These are phyloP conservation scores for Nicotiana benthamiana DNA, from an alignment of 257 asterid species.

Conservation along the genomic window DNA sequence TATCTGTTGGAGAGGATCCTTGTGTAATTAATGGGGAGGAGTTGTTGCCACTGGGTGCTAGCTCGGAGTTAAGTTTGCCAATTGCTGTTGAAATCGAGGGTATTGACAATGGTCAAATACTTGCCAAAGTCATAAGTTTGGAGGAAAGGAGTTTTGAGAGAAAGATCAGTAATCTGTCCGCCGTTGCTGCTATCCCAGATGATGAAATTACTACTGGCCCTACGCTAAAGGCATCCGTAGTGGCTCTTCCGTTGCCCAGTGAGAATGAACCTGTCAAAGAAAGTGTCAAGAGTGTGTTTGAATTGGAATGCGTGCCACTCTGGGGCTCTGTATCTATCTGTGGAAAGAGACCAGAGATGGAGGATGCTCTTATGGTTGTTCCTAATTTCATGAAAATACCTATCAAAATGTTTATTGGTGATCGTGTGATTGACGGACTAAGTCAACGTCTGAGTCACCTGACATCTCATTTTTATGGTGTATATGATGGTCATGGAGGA, in stretches of 20 bases:
- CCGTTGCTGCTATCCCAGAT: constrained; percentile 10
- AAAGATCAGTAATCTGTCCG: constrained; percentile 22
- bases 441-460: constrained; percentile 54
- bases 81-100: constrained; percentile 74
- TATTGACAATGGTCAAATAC: constrained; percentile 48
- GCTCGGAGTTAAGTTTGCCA: constrained; percentile 47
- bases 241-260: constrained; percentile 44
- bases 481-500: constrained; percentile 94
- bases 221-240: constrained; percentile 45
- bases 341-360: constrained; percentile 86
- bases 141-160: constrained; percentile 46
- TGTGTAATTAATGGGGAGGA: constrained; percentile 34
- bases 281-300: constrained; percentile 50
- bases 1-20: constrained; percentile 41
- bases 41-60: constrained; percentile 39
- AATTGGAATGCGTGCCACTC: constrained; percentile 71
- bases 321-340: constrained; percentile 72
- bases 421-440: constrained; percentile 38
- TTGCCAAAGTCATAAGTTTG: constrained; percentile 64
- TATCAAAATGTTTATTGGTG: constrained; percentile 62
- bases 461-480: constrained; percentile 83
- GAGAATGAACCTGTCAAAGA: constrained; percentile 46
- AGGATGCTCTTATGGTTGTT: constrained; percentile 49
- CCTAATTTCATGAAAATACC: constrained; percentile 76
- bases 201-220: constrained; percentile 42